Conservation (phyloP, 1,139 yeast species). For the Kurtzmaniella quercitrusa region DNA sequence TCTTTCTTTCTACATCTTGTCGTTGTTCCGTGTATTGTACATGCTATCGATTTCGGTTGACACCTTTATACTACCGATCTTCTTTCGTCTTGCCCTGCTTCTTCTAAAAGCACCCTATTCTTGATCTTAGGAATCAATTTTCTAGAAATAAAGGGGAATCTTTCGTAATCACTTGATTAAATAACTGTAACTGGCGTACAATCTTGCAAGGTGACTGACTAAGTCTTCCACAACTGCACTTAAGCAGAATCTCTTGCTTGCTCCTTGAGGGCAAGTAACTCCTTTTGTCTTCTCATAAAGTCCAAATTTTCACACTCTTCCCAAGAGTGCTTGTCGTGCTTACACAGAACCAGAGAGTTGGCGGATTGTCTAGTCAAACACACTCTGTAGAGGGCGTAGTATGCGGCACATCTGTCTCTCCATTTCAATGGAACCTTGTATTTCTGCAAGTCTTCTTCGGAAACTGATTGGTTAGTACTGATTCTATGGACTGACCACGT, state of each 20-base stretch:
- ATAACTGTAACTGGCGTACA: too few relatives aligned
- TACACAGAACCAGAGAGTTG: conserved; percentile 54
- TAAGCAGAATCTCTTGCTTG: conserved; percentile 22
- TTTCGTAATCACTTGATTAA: too few relatives aligned
- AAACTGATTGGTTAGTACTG: conserved; percentile 39
- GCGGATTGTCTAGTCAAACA: conserved; percentile 48
- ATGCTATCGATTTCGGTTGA: conserved; percentile 1
- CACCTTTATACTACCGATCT: too few relatives aligned
- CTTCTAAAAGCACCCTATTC: too few relatives aligned
- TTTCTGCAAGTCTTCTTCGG: conserved; percentile 82
- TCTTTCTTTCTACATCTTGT: background rate
- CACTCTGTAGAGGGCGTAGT: conserved; percentile 56
- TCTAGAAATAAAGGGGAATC: too few relatives aligned
- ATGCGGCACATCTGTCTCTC: conserved; percentile 83
- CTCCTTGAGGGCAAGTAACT: conserved; percentile 56
- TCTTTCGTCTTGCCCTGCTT: too few relatives aligned
- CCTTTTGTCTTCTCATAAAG: conserved; percentile 76
- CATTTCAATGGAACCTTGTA: conserved; percentile 76
- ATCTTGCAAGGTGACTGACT: too few relatives aligned
- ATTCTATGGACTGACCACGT: background rate
- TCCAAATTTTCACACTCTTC: conserved; percentile 85
- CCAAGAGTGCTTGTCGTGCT: conserved; percentile 77
- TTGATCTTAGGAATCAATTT: too few relatives aligned
- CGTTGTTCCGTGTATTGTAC: background rate
- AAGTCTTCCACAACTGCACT: background rate